Evolutionary conservation across 2,329 filamentous ascomycete genomes (phyloP).

Genomic region (Chrysoporthe cubensis): DNA sequence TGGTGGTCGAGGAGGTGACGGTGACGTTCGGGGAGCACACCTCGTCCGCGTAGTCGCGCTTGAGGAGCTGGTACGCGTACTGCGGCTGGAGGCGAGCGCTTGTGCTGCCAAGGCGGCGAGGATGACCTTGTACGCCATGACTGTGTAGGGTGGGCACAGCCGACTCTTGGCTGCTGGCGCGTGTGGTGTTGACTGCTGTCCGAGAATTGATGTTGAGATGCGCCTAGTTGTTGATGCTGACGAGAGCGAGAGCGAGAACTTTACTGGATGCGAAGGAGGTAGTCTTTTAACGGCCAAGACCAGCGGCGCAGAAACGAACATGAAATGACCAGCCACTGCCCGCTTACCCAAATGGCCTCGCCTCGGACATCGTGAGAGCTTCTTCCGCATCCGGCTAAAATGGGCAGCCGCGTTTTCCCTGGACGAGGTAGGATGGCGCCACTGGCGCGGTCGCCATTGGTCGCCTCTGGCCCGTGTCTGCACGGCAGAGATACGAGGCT

Average conservation of each 20-base stretch:
- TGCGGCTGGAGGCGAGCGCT: neutral
- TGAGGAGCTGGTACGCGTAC: slow-evolving; percentile 13
- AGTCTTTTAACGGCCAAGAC: neutral
- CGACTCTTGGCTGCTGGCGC: neutral
- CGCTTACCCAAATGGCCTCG: neutral
- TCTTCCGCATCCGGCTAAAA: slow-evolving; percentile 5
- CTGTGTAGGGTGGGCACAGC: neutral
- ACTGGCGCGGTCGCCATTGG: neutral
- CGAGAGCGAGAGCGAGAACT: neutral
- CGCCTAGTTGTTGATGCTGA: neutral
- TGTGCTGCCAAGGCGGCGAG: neutral
- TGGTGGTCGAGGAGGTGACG: slow-evolving; percentile 10
- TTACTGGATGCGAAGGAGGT: too few species aligned
- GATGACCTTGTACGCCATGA: slow-evolving; percentile 4
- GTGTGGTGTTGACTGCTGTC: neutral
- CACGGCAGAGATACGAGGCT: neutral
- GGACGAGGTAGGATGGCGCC: neutral
- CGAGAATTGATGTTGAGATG: neutral
- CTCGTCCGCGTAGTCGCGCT: slow-evolving; percentile 31
- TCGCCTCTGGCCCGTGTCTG: neutral
- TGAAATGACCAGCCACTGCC: neutral
- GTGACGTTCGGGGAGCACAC: slow-evolving; percentile 33
- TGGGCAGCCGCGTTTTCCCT: neutral
- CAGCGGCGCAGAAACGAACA: neutral
- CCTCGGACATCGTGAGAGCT: slow-evolving; percentile 3